Conservation (phyloP, 129 eudicot genomes). For the Flaveria trinervia region DNA sequence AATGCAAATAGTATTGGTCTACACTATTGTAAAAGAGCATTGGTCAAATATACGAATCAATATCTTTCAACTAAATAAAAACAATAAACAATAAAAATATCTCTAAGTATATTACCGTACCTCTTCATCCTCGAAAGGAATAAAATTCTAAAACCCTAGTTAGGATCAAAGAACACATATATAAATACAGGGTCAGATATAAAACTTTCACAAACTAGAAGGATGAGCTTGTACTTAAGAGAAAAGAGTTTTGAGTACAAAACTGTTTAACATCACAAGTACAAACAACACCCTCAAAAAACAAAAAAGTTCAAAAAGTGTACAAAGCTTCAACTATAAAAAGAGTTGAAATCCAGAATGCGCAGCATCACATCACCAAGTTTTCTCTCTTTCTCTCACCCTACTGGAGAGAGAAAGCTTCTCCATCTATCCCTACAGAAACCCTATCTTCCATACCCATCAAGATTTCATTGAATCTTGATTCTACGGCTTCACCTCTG, state of each 20-base stretch:
- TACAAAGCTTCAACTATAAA: not conserved
- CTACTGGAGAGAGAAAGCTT: slow-evolving; percentile 11
- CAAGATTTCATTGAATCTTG: slow-evolving; percentile 22
- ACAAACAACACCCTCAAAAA: not conserved
- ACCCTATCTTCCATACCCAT: slow-evolving; percentile 34
- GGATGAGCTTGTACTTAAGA: not conserved
- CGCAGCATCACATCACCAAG: not conserved
- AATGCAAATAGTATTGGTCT: too few species aligned
- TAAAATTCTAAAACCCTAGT: not conserved
- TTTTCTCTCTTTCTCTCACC: not conserved
- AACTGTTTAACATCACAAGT: not conserved
- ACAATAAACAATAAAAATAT: not conserved
- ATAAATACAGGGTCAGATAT: not conserved
- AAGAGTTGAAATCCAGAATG: not conserved
- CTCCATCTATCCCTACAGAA: not conserved
- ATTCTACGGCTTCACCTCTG: slow-evolving; percentile 27
- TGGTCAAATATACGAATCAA: too few species aligned
- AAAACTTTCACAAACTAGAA: not conserved
- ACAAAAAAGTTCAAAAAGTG: not conserved
- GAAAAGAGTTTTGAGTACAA: not conserved
- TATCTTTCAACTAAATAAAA: too few species aligned
- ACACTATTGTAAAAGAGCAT: too few species aligned
- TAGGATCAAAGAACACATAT: not conserved
- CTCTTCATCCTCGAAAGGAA: not conserved
- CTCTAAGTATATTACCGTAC: not conserved